These are phyloP conservation scores for Castanea mollissima DNA, from an alignment of 306 rosid species.

Conservation along the genomic window DNA sequence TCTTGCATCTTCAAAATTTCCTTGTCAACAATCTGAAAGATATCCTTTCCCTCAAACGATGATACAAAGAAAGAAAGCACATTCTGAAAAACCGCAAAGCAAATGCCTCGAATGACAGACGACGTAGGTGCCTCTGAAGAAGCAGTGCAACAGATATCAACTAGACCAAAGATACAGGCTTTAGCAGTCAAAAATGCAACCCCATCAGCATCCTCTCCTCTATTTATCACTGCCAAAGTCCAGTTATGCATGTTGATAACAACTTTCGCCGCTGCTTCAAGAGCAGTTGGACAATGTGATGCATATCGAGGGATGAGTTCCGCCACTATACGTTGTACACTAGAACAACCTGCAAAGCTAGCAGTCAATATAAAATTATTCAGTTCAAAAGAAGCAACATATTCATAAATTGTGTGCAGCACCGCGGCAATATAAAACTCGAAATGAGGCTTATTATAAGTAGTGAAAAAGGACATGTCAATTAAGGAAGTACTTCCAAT, in stretches of 20 bases:
- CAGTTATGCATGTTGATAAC: conserved; percentile 72
- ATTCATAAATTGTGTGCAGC: no score
- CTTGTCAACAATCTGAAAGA: conserved; percentile 50
- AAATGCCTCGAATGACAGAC: conserved; percentile 71
- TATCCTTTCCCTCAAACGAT: conserved; percentile 66
- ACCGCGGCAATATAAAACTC: no score
- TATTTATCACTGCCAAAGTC: conserved; percentile 52
- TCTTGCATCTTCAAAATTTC: conserved; percentile 59
- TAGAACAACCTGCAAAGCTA: conserved; percentile 65
- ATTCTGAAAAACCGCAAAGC: conserved; percentile 74
- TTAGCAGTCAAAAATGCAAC: conserved; percentile 79
- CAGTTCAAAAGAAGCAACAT: background rate
- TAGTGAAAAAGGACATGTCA: no score
- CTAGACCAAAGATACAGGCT: conserved; percentile 68
- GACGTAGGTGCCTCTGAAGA: conserved; percentile 66
- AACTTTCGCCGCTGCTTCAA: conserved; percentile 81
- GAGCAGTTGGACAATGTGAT: conserved; percentile 77
- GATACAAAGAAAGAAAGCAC: conserved; percentile 64
- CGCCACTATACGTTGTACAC: conserved; percentile 85
- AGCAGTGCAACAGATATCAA: conserved; percentile 65
- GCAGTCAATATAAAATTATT: conserved; percentile 22
- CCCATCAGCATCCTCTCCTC: conserved; percentile 64
- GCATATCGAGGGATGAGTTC: conserved; percentile 90
- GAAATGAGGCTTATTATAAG: no score
- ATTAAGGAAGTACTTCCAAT: no score